Conservation (phyloP, 805 yeast genomes). For the Saccharomyces paradoxus region DNA sequence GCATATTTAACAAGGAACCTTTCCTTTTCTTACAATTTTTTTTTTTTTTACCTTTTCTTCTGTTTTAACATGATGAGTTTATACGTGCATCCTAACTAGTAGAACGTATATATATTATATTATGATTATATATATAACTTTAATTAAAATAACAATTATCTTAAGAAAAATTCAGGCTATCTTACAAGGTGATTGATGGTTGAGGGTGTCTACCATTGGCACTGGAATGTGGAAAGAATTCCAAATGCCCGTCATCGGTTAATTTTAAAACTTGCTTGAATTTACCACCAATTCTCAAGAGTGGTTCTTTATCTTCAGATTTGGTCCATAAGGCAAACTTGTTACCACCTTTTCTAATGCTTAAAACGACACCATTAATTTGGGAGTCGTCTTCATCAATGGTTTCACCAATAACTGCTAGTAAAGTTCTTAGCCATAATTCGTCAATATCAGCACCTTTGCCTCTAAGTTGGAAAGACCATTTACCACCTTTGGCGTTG, state of each 20-base stretch:
- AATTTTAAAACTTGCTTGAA: constrained; percentile 80
- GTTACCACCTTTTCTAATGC: constrained; percentile 72
- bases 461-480: constrained; percentile 71
- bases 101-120: neutral
- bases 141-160: neutral
- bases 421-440: constrained; percentile 81
- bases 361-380: constrained; percentile 90
- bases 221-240: constrained; percentile 43
- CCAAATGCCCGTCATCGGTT: constrained; percentile 65
- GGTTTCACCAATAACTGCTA: constrained; percentile 91
- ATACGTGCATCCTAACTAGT: neutral
- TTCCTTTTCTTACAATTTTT: neutral
- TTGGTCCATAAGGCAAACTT: constrained; percentile 93
- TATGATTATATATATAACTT: neutral
- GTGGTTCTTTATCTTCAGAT: constrained; percentile 55
- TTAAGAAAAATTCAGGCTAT: constrained; percentile 6
- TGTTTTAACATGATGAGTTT: neutral
- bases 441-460: constrained; percentile 66
- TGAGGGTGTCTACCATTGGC: constrained; percentile 29
- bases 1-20: neutral
- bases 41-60: neutral
- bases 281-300: constrained; percentile 72
- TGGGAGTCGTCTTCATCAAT: constrained; percentile 76
- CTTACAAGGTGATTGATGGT: constrained; percentile 30
- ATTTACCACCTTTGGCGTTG: constrained; percentile 88